Conservation (phyloP, 2,329 filamentous ascomycete genomes). For the Periconia sp. region DNA sequence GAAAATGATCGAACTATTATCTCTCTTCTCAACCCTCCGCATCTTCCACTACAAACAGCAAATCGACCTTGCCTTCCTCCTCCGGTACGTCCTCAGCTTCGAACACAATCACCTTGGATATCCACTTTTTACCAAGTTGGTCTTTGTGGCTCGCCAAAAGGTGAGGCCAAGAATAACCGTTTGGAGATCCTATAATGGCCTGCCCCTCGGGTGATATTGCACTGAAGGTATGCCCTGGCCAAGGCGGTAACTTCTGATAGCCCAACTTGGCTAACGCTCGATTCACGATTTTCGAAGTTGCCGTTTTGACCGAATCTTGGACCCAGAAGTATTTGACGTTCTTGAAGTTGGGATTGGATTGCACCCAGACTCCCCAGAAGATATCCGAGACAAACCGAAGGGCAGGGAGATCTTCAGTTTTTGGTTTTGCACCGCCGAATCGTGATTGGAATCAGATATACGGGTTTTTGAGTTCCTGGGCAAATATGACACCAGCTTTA, state of each 20-base stretch:
- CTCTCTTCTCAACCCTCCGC: not conserved
- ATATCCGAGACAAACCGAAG: slow-evolving; percentile 19
- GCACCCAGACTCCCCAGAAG: slow-evolving; percentile 21
- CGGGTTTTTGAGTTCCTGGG: no score
- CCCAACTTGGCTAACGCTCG: slow-evolving; percentile 7
- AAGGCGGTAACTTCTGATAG: slow-evolving; percentile 2
- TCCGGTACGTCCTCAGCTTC: not conserved
- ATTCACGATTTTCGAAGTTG: slow-evolving; percentile 18
- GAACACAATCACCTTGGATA: not conserved
- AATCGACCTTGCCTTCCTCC: not conserved
- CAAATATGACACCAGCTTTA: not conserved
- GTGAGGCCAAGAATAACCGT: slow-evolving; percentile 21
- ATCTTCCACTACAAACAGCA: not conserved
- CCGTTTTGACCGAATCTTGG: slow-evolving; percentile 18
- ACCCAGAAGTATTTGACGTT: slow-evolving; percentile 22
- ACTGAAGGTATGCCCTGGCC: slow-evolving; percentile 18
- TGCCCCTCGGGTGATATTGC: slow-evolving; percentile 14
- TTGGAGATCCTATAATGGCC: slow-evolving; percentile 22
- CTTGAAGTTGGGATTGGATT: slow-evolving; percentile 11
- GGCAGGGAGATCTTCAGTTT: slow-evolving; percentile 10
- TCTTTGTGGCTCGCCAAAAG: slow-evolving; percentile 22
- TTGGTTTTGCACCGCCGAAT: no score
- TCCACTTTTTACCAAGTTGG: slow-evolving; percentile 16
- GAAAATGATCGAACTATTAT: no score
- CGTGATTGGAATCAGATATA: no score